Conservation (phyloP, 495 filamentous ascomycete species). For the Penicillium subrubescens region DNA sequence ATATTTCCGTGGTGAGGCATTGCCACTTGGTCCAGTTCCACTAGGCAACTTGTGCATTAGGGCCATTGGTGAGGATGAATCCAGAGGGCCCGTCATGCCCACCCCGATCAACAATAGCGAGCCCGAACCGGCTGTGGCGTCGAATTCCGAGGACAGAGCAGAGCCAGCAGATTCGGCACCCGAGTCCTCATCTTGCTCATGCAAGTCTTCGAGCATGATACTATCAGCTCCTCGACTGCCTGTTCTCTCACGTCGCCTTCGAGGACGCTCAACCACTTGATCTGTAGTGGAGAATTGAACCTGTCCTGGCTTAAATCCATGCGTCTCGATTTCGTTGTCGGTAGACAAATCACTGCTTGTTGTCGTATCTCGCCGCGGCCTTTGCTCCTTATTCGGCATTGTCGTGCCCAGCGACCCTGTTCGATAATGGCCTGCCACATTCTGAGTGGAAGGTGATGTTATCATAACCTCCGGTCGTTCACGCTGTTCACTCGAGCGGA, state of each 20-base stretch:
- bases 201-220: slow-evolving; percentile 37
- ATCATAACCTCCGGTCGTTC: slow-evolving; percentile 58
- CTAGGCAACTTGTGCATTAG: slow-evolving; percentile 49
- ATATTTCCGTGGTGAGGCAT: slow-evolving; percentile 60
- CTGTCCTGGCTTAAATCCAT: slow-evolving; percentile 62
- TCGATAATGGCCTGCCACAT: slow-evolving; percentile 51
- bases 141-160: slow-evolving; percentile 69
- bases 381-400: slow-evolving; percentile 67
- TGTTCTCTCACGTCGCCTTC: slow-evolving; percentile 61
- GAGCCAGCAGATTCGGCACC: slow-evolving; percentile 66
- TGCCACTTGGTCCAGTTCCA: slow-evolving; percentile 36
- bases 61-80: slow-evolving; percentile 48
- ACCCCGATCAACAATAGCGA: slow-evolving; percentile 57
- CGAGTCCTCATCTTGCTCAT: slow-evolving; percentile 61
- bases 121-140: slow-evolving; percentile 62
- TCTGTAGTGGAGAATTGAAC: slow-evolving; percentile 53
- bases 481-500: slow-evolving; percentile 56
- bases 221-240: slow-evolving; percentile 50
- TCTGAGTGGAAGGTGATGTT: slow-evolving; percentile 55
- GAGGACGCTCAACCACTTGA: slow-evolving; percentile 59
- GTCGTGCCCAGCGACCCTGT: slow-evolving; percentile 77
- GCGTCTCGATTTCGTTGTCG: slow-evolving; percentile 79
- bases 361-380: slow-evolving; percentile 78
- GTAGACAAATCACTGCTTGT: slow-evolving; percentile 93
- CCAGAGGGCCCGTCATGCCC: slow-evolving; percentile 43